Evolutionary conservation across 176 grass and related monocot genomes (phyloP), one percentile per base, ranked within the genome.

Genomic region (Avena eriantha): DNA sequence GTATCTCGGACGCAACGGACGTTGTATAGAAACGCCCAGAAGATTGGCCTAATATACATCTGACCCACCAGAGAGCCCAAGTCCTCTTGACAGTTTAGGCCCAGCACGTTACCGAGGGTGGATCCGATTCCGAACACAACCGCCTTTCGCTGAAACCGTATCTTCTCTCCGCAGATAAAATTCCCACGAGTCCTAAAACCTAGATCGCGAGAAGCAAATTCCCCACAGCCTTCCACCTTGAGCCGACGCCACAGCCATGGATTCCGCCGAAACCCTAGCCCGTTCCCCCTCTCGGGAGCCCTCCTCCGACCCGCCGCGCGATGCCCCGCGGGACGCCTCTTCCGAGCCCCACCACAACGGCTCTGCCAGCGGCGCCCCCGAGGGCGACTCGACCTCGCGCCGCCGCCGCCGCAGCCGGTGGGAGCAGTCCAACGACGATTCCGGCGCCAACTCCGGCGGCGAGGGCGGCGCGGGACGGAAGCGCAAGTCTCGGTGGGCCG

Each of bases 401-500:
- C 90, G 92, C 35, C 96, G 90, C 15, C 93, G 93, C 46, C 89
- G 97, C 51, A 96, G 90, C 86, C 92, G 92, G 24, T 98, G 95
- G 95, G 93, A 98, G 49, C 95, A 89, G 17, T 80, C 88, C 50
- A 81, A 87, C 45, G 91, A 90, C 10, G 91, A 95, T 0, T 83
- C 86, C 19, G 86, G 80, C 24, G 69, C 82, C 46, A 87, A 90
- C 66, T 87, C 89, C 39, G 90, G 86, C 70, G 86, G 84, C 1
- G 90, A 88, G 49, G 91, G 87, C 10, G 79, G 83, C 1, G 89
- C 77, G 1, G 48, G 82, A 0, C 83, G 93, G 68, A 99, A 96
- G 85, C 88, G 97, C 35, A 99, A 90, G 87, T 91, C 97, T 58
- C 90, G 97, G 45, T 99, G 94, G 97, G 97, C 94, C 26, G 97